phyloP scores from a whole-genome alignment of 495 filamentous ascomycete species.

The Extremus antarcticus region DNA sequence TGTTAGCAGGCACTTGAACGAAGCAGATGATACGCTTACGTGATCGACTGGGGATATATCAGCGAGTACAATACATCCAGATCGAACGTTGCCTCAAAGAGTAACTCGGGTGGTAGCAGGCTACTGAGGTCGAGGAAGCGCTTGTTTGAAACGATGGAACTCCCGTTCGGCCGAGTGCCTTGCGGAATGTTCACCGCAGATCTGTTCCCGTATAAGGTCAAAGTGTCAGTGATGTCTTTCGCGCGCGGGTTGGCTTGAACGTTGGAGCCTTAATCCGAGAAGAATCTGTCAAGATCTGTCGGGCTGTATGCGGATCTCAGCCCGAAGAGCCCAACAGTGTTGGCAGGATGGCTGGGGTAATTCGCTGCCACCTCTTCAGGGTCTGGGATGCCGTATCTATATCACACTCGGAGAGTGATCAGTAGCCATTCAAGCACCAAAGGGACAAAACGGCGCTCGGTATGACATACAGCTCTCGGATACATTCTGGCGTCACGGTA shows the following conservation, averaged over 20 bases:
- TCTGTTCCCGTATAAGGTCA: no score
- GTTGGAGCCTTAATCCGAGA: constrained; percentile 3
- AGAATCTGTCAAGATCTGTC: constrained; percentile 11
- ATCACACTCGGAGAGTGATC: constrained; percentile 13
- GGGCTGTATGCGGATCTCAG: neutral
- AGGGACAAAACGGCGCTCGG: no score
- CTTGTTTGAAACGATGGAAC: constrained; percentile 7
- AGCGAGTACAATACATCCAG: constrained; percentile 15
- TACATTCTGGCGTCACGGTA: no score
- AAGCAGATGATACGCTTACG: constrained; percentile 10
- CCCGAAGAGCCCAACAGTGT: constrained; percentile 11
- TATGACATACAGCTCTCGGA: no score
- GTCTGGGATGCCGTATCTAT: constrained; percentile 16
- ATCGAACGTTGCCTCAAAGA: constrained; percentile 15
- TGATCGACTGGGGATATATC: constrained; percentile 18
- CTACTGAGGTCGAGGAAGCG: neutral
- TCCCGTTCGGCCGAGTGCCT: constrained; percentile 10
- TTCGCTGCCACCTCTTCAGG: no score
- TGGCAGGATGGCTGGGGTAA: constrained; percentile 5
- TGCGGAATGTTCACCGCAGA: constrained; percentile 13
- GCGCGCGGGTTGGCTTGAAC: no score
- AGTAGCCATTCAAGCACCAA: constrained; percentile 1
- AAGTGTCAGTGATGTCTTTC: no score
- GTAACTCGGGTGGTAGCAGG: neutral
- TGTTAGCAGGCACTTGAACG: no score